These are phyloP conservation scores for Capsicum baccatum DNA, from an alignment of 257 asterid species.

Conservation along the genomic window DNA sequence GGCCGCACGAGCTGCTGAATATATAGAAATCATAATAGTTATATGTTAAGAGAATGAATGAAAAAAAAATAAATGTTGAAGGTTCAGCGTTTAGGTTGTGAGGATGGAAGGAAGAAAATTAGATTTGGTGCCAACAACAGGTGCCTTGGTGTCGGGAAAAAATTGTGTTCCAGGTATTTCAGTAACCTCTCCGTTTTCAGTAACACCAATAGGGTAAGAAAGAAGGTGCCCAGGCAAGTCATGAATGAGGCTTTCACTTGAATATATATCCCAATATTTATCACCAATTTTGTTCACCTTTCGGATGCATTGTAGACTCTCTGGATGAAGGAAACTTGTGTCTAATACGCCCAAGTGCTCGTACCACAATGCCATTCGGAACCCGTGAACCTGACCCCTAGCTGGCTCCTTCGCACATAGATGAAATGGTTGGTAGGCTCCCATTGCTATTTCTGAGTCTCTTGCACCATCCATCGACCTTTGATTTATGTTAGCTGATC, in stretches of 20 bases:
- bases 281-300: constrained; percentile 32
- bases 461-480: constrained; percentile 31
- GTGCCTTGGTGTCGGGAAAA: constrained; percentile 34
- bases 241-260: background rate
- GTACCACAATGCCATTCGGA: constrained; percentile 35
- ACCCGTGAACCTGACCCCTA: constrained; percentile 30
- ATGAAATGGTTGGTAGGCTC: constrained; percentile 33
- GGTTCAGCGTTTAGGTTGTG: constrained; percentile 11
- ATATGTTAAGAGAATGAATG: too few relatives aligned
- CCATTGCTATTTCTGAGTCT: constrained; percentile 29
- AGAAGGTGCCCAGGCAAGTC: constrained; percentile 34
- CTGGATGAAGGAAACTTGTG: constrained; percentile 25
- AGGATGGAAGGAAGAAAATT: constrained; percentile 32
- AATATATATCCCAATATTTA: constrained; percentile 29
- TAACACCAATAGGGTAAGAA: constrained; percentile 23
- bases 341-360: constrained; percentile 33
- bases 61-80: background rate
- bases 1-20: too few relatives aligned
- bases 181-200: constrained; percentile 31
- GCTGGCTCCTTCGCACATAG: constrained; percentile 14
- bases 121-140: constrained; percentile 29
- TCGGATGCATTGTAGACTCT: constrained; percentile 19
- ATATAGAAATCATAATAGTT: too few relatives aligned
- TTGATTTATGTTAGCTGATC: constrained; percentile 24
- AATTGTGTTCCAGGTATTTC: constrained; percentile 24